Evolutionary conservation across 208 protist genomes (phyloP).

Genomic region (Trypanosoma lewisi): DNA sequence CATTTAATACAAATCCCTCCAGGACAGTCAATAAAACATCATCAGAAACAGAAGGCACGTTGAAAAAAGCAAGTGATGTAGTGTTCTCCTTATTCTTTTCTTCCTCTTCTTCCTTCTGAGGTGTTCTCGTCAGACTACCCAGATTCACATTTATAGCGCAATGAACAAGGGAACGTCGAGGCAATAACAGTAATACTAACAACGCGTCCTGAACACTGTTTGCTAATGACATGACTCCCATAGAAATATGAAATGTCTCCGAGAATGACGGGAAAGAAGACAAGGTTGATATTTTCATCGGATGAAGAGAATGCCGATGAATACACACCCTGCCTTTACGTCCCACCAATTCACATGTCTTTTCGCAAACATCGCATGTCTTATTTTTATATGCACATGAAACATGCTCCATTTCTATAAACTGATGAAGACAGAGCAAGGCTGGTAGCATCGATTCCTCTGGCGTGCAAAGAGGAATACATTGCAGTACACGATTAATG

Average conservation of each 20-base stretch:
- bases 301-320: not conserved
- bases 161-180: not conserved
- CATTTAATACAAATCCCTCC: not conserved
- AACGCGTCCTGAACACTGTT: not conserved
- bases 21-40: not conserved
- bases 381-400: not conserved
- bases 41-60: not conserved
- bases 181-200: not conserved
- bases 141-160: constrained; percentile 1
- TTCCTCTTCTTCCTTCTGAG: no score
- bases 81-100: no score
- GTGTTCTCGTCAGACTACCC: no score
- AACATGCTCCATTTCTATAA: not conserved
- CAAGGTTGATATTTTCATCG: not conserved
- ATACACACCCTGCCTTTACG: no score
- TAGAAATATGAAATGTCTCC: not conserved
- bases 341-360: no score
- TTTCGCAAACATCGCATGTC: no score
- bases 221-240: constrained; percentile 4
- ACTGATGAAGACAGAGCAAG: constrained; percentile 3
- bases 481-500: constrained; percentile 6
- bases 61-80: no score
- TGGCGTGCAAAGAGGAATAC: constrained; percentile 14
- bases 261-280: not conserved
- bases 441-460: constrained; percentile 18